These are phyloP conservation scores for Gymnopilus junonius DNA, from an alignment of 768 basidiomycete species.

Conservation along the genomic window DNA sequence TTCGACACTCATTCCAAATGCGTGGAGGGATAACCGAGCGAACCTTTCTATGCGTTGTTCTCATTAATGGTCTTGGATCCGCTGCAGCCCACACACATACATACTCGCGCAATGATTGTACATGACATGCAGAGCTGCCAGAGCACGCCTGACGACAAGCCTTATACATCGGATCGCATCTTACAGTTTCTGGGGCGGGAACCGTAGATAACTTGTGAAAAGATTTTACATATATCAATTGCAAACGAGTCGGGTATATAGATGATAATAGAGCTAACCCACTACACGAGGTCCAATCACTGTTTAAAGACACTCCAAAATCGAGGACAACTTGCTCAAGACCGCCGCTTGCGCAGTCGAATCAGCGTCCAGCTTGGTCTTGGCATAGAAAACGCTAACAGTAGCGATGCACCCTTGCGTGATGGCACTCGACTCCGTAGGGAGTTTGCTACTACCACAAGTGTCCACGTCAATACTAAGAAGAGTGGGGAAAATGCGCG, in stretches of 20 bases:
- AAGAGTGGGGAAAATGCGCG: neutral
- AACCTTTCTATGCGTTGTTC: too few species aligned
- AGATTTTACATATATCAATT: too few species aligned
- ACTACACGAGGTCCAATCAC: neutral
- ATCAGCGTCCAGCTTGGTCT: conserved; percentile 45
- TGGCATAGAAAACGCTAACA: conserved; percentile 51
- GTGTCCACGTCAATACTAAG: conserved; percentile 45
- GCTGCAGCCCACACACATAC: too few species aligned
- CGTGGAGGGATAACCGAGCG: too few species aligned
- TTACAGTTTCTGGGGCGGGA: too few species aligned
- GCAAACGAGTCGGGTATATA: neutral
- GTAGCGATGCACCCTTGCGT: conserved; percentile 46
- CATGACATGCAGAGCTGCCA: too few species aligned
- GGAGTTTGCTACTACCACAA: conserved; percentile 47
- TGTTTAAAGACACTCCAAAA: conserved; percentile 33
- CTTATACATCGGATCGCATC: too few species aligned
- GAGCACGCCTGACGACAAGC: too few species aligned
- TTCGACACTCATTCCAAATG: too few species aligned
- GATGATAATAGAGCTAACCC: neutral
- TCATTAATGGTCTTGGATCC: too few species aligned
- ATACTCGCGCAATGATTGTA: too few species aligned
- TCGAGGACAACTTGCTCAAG: conserved; percentile 34
- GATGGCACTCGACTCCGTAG: conserved; percentile 46
- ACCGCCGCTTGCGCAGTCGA: conserved; percentile 45
- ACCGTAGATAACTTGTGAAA: too few species aligned